phyloP scores from a whole-genome alignment of 140 eudicot species.

The Bidens hawaiensis region DNA sequence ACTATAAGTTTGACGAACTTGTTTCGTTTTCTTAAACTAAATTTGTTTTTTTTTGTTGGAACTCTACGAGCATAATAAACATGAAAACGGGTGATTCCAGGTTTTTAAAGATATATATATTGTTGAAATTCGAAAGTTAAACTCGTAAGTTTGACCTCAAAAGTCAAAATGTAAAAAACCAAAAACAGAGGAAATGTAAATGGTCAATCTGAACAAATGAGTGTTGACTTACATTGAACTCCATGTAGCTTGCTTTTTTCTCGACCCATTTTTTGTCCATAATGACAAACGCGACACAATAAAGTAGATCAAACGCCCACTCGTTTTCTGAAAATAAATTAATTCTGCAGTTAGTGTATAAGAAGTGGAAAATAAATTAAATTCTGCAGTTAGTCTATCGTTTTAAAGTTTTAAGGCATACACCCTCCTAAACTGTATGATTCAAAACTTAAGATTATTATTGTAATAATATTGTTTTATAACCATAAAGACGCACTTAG shows the following conservation, averaged over 20 bases:
- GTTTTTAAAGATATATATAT: neutral
- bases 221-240: constrained; percentile 68
- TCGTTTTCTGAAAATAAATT: constrained; percentile 69
- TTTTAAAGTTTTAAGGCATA: neutral
- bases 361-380: neutral
- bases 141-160: constrained; percentile 4
- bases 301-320: constrained; percentile 88
- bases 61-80: constrained; percentile 1
- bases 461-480: neutral
- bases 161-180: neutral
- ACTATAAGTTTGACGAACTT: neutral
- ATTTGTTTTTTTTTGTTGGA: neutral
- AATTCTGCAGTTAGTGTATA: constrained; percentile 3
- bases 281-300: constrained; percentile 72
- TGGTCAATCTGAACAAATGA: constrained; percentile 9
- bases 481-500: neutral
- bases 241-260: constrained; percentile 86
- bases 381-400: too few species aligned
- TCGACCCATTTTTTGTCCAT: constrained; percentile 89
- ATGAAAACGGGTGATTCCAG: neutral
- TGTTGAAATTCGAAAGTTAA: neutral
- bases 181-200: neutral
- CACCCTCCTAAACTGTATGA: neutral
- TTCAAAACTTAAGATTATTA: neutral
- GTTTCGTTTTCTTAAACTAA: neutral